These are phyloP conservation scores for Globisporangium paroecandrum DNA, from an alignment of 352 stramenopile species.

Conservation along the genomic window DNA sequence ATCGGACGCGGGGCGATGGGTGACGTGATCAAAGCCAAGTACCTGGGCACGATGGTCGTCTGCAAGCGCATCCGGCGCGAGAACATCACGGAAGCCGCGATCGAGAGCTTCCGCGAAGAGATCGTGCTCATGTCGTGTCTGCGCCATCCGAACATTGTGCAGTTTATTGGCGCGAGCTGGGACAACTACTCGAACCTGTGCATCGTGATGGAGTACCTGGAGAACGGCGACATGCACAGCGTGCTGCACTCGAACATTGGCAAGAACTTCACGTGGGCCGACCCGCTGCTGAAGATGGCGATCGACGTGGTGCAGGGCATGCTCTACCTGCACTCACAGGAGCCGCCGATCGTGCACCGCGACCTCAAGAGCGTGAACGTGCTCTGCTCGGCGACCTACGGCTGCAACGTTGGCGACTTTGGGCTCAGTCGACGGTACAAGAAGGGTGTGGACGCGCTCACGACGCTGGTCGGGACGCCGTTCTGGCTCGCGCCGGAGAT, in stretches of 20 bases:
- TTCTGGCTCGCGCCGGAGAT: slow-evolving; percentile 89
- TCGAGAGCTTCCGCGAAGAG: slow-evolving; percentile 81
- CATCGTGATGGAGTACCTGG: slow-evolving; percentile 89
- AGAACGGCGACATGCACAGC: slow-evolving; percentile 87
- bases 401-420: slow-evolving; percentile 88
- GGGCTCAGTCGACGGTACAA: slow-evolving; percentile 80
- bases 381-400: slow-evolving; percentile 83
- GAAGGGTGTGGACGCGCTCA: slow-evolving; percentile 76
- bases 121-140: slow-evolving; percentile 86
- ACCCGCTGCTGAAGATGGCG: slow-evolving; percentile 86
- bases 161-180: slow-evolving; percentile 88
- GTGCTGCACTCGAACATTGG: slow-evolving; percentile 80
- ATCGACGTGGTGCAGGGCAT: slow-evolving; percentile 83
- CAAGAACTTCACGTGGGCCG: slow-evolving; percentile 78
- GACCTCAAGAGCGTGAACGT: slow-evolving; percentile 90
- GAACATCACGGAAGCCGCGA: slow-evolving; percentile 63
- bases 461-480: slow-evolving; percentile 78
- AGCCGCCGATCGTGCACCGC: slow-evolving; percentile 78
- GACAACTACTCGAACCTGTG: slow-evolving; percentile 87
- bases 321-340: slow-evolving; percentile 85
- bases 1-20: slow-evolving; percentile 80
- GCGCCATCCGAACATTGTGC: slow-evolving; percentile 85
- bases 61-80: slow-evolving; percentile 87
- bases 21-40: slow-evolving; percentile 87
- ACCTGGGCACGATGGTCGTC: slow-evolving; percentile 84